phyloP scores from a whole-genome alignment of 148 eudicot genomes.

The Heliosperma pusillum region DNA sequence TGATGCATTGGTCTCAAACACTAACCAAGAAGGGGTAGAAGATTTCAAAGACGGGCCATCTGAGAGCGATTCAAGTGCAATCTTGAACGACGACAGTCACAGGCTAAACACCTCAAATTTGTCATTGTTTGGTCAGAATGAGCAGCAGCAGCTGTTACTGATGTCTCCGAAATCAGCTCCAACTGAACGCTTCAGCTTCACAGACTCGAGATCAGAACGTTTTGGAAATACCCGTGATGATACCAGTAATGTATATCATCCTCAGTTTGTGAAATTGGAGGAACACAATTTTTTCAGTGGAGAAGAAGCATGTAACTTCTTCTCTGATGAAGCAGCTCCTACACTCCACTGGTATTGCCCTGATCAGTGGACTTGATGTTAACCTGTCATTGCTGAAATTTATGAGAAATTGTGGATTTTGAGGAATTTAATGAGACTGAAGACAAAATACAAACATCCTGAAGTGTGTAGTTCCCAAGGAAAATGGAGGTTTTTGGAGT shows the following conservation, averaged over 20 bases:
- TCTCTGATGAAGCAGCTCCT: constrained; percentile 72
- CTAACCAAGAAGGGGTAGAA: constrained; percentile 12
- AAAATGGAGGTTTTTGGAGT: constrained; percentile 13
- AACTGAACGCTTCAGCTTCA: constrained; percentile 30
- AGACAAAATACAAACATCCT: constrained; percentile 9
- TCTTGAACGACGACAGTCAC: constrained; percentile 62
- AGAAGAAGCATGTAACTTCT: constrained; percentile 80
- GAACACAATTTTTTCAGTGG: constrained; percentile 81
- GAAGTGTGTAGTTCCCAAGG: constrained; percentile 28
- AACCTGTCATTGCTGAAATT: constrained; percentile 1
- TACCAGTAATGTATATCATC: constrained; percentile 39
- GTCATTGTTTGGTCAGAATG: constrained; percentile 30
- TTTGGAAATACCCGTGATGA: constrained; percentile 28
- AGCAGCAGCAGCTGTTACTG: constrained; percentile 32
- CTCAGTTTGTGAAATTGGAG: constrained; percentile 73
- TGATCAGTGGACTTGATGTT: constrained; percentile 47
- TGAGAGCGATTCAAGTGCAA: constrained; percentile 84
- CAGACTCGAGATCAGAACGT: constrained; percentile 32
- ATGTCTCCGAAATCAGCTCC: constrained; percentile 26
- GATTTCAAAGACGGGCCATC: constrained; percentile 70
- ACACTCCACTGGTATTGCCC: constrained; percentile 57
- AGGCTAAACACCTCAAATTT: constrained; percentile 52
- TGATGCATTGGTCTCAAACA: constrained; percentile 26
- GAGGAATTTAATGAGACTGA: constrained; percentile 10
- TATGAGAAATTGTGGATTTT: not conserved